Conservation (phyloP, 352 stramenopile genomes). For the Peronospora belbahrii region DNA sequence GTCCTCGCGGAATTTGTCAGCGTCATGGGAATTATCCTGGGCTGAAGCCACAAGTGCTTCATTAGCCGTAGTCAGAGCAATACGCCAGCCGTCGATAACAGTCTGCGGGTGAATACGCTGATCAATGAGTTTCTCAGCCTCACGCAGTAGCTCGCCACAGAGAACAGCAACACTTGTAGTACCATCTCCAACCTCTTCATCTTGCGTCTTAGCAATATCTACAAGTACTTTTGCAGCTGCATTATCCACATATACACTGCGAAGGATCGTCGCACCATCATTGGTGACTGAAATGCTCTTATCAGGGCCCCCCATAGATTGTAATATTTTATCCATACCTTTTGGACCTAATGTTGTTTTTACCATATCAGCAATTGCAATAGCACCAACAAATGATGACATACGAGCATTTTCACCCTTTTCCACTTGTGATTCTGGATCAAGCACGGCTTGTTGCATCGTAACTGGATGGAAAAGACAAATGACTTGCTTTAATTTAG, state of each 20-base stretch:
- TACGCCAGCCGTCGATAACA: conserved; percentile 96
- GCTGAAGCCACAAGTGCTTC: conserved; percentile 85
- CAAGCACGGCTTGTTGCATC: conserved; percentile 53
- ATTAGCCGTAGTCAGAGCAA: conserved; percentile 88
- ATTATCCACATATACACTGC: conserved; percentile 96
- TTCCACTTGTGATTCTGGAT: conserved; percentile 78
- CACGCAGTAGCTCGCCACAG: conserved; percentile 94
- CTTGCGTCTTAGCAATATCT: conserved; percentile 97
- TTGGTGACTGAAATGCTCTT: conserved; percentile 96
- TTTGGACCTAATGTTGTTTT: conserved; percentile 99
- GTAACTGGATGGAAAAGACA: neutral
- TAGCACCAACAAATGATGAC: conserved; percentile 97
- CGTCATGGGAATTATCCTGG: conserved; percentile 73
- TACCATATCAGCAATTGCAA: conserved; percentile 99
- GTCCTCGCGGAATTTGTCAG: conserved; percentile 89
- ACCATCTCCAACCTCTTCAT: conserved; percentile 98
- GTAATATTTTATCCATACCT: conserved; percentile 99
- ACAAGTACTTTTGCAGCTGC: conserved; percentile 98
- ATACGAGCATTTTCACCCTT: conserved; percentile 98
- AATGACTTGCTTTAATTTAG: too few relatives aligned
- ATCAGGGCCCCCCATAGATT: conserved; percentile 84
- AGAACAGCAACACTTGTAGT: conserved; percentile 96
- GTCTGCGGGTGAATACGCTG: conserved; percentile 97
- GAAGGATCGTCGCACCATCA: conserved; percentile 98
- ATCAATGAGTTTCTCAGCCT: conserved; percentile 95